Conservation (phyloP, 371 early-diverging fungal genomes). For the Lichtheimia ornata region DNA sequence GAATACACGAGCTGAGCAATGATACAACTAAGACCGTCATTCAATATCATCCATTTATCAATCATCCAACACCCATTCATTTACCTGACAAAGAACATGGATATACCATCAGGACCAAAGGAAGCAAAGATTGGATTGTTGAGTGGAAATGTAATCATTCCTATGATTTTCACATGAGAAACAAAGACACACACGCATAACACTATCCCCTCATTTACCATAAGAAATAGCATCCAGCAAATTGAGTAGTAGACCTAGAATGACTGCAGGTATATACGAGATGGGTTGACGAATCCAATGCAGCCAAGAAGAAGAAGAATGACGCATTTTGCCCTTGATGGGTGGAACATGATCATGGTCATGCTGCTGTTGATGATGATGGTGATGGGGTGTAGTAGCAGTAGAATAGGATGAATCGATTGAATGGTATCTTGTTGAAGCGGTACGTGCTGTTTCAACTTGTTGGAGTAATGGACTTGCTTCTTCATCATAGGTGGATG, state of each 20-base stretch:
- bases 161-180: constrained; percentile 25
- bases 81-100: constrained; percentile 90
- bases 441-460: constrained; percentile 7
- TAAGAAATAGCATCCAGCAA: constrained; percentile 91
- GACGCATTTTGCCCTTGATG: not conserved
- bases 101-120: constrained; percentile 90
- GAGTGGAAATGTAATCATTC: constrained; percentile 92
- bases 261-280: constrained; percentile 83
- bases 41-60: not conserved
- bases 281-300: constrained; percentile 35
- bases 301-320: constrained; percentile 57
- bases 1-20: constrained; percentile 86
- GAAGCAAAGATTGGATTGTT: constrained; percentile 72
- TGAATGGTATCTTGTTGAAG: constrained; percentile 18
- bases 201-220: constrained; percentile 39
- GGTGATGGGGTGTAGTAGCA: not conserved
- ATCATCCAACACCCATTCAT: not conserved
- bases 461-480: constrained; percentile 12
- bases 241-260: constrained; percentile 87
- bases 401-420: not conserved
- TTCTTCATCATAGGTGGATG: constrained; percentile 4
- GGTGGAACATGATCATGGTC: not conserved
- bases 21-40: constrained; percentile 59
- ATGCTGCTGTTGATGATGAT: not conserved
- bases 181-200: not conserved